Percentiles rank a stretch among this genome's conserved stretches.
Evolutionary conservation across 129 eudicot species (phyloP).

Genomic region (sunflower (Helianthus annuus)): DNA sequence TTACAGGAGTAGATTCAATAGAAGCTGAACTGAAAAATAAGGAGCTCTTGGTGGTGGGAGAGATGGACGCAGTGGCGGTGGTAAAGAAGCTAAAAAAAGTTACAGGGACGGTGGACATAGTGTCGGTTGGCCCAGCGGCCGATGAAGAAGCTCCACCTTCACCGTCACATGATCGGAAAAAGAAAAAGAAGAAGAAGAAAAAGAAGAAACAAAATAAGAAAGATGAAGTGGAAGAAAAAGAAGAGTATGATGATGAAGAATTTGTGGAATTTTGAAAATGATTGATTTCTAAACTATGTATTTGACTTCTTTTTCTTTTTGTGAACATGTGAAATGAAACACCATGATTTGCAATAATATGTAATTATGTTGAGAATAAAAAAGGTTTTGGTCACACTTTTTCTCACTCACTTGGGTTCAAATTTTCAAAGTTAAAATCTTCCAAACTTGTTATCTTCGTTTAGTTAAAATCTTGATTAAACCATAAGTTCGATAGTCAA

Average conservation of each 20-base stretch:
- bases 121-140: slow-evolving; percentile 66
- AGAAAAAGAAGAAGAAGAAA: slow-evolving; percentile 37
- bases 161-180: slow-evolving; percentile 28
- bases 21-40: slow-evolving; percentile 60
- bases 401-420: not conserved
- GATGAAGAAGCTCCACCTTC: slow-evolving; percentile 38
- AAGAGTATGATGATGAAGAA: slow-evolving; percentile 6
- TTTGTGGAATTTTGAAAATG: slow-evolving; percentile 1
- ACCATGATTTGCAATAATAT: not conserved
- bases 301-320: slow-evolving; percentile 1
- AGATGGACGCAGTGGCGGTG: slow-evolving; percentile 70
- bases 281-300: not conserved
- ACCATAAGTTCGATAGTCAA: too few species aligned
- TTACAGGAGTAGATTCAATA: slow-evolving; percentile 69
- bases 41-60: slow-evolving; percentile 65
- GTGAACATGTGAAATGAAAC: not conserved
- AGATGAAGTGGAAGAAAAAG: slow-evolving; percentile 11
- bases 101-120: slow-evolving; percentile 53
- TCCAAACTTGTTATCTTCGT: too few species aligned
- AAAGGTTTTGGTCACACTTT: not conserved
- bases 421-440: not conserved
- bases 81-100: slow-evolving; percentile 68
- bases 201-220: slow-evolving; percentile 27
- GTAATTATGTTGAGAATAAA: slow-evolving; percentile 2
- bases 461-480: too few species aligned